Evolutionary conservation across 2,329 filamentous ascomycete genomes (phyloP).

Genomic region (Calonectria crousiana): DNA sequence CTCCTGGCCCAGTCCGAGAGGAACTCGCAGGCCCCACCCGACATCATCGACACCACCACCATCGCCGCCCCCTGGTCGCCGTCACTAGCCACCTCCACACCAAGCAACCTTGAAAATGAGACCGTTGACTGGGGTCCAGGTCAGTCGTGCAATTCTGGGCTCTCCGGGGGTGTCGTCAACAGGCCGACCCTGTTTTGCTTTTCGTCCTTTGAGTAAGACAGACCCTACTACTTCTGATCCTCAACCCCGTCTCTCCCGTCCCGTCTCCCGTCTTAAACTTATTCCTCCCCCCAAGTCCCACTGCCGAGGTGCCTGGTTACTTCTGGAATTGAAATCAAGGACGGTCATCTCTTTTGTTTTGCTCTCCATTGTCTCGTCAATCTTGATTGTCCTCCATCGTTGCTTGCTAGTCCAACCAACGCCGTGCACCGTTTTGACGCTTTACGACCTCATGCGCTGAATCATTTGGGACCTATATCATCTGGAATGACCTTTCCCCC

Average conservation of each 20-base stretch:
- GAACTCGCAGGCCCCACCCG: conserved; percentile 42
- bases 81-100: conserved; percentile 49
- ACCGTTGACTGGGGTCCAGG: conserved; percentile 44
- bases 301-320: conserved; percentile 32
- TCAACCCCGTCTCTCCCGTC: conserved; percentile 41
- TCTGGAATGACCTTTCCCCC: conserved; percentile 13
- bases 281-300: conserved; percentile 32
- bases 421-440: not conserved
- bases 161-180: conserved; percentile 37
- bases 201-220: conserved; percentile 37
- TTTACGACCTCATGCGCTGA: conserved; percentile 3
- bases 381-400: conserved; percentile 25
- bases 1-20: conserved; percentile 26
- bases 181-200: conserved; percentile 34
- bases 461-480: conserved; percentile 7
- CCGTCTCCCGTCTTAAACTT: conserved; percentile 24
- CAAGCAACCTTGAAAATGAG: conserved; percentile 45
- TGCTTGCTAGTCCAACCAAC: not conserved
- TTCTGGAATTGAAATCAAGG: conserved; percentile 25
- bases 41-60: conserved; percentile 47
- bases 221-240: conserved; percentile 44
- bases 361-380: conserved; percentile 7
- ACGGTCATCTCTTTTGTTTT: conserved; percentile 13
- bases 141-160: conserved; percentile 46
- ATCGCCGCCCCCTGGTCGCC: conserved; percentile 44